phyloP scores from a whole-genome alignment of 768 basidiomycete species.

The Fomitopsis pulvina region DNA sequence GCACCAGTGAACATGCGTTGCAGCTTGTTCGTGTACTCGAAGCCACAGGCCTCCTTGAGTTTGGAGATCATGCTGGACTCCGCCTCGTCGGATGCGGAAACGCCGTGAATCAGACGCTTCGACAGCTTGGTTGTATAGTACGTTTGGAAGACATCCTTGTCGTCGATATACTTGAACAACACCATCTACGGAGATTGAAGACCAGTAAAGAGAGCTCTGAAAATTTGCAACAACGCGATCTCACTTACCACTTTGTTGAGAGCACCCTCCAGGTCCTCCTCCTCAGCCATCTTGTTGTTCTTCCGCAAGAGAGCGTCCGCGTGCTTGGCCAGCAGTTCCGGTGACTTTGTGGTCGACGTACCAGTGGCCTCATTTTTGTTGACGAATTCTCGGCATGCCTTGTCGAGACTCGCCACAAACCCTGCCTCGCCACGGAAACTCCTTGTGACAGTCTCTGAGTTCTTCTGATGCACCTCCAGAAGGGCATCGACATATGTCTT shows the following conservation, averaged over 20 bases:
- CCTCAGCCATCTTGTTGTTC: constrained; percentile 93
- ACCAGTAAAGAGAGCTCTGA: neutral
- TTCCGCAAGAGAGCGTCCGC: constrained; percentile 86
- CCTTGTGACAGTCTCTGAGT: constrained; percentile 78
- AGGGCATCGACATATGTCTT: constrained; percentile 93
- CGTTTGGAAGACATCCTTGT: constrained; percentile 98
- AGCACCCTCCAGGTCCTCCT: constrained; percentile 83
- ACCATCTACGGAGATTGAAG: constrained; percentile 68
- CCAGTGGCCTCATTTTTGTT: constrained; percentile 91
- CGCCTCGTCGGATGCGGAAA: constrained; percentile 92
- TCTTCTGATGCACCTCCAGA: constrained; percentile 88
- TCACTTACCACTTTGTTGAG: constrained; percentile 79
- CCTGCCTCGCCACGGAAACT: constrained; percentile 91
- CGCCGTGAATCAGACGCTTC: constrained; percentile 84
- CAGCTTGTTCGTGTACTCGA: constrained; percentile 94
- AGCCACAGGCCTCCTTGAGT: constrained; percentile 93
- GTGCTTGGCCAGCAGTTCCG: constrained; percentile 89
- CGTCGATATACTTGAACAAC: constrained; percentile 96
- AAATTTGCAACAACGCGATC: neutral
- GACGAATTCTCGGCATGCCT: constrained; percentile 93
- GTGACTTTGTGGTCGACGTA: constrained; percentile 75
- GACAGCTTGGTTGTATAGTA: constrained; percentile 95
- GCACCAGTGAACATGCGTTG: constrained; percentile 94
- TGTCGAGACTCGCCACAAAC: constrained; percentile 89
- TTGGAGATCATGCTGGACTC: constrained; percentile 98